phyloP scores from a whole-genome alignment of 306 rosid genomes.

The Vicia sativa region DNA sequence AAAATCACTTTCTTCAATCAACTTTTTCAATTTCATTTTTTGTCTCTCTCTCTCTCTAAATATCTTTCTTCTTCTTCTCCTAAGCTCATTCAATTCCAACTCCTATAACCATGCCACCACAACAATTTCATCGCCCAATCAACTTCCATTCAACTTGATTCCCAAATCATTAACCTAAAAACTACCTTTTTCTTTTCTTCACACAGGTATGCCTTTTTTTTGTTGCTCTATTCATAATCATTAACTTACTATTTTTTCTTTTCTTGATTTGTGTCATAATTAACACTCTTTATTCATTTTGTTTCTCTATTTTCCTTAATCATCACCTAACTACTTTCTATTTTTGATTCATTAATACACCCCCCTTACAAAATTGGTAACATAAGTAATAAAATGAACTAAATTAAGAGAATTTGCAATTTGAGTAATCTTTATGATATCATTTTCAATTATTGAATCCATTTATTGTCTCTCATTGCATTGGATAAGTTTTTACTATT shows the following conservation, averaged over 20 bases:
- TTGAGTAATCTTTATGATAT: conserved; percentile 27
- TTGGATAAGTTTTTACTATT: conserved; percentile 17
- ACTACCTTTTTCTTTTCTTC: conserved; percentile 33
- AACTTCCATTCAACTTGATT: conserved; percentile 32
- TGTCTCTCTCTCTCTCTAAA: conserved; percentile 20
- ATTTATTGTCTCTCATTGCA: conserved; percentile 22
- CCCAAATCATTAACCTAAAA: conserved; percentile 19
- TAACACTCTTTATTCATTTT: conserved; percentile 24
- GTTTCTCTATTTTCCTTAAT: conserved; percentile 8
- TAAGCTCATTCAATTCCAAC: conserved; percentile 28
- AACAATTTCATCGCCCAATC: conserved; percentile 24
- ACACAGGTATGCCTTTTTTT: conserved; percentile 34
- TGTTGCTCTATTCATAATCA: background rate
- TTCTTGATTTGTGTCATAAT: conserved; percentile 12
- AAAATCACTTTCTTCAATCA: background rate
- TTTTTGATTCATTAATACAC: conserved; percentile 16
- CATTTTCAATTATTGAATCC: conserved; percentile 18
- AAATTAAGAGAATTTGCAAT: conserved; percentile 19
- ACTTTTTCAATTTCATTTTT: background rate
- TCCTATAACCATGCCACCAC: conserved; percentile 38
- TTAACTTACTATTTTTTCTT: background rate
- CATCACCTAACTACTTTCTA: conserved; percentile 31
- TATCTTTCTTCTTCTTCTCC: background rate
- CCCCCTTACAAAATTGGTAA: background rate
- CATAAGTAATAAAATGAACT: conserved; percentile 10